Base-by-base conservation (phyloP, 352 stramenopile genomes). In the Phytopythium aichiense region DNA sequence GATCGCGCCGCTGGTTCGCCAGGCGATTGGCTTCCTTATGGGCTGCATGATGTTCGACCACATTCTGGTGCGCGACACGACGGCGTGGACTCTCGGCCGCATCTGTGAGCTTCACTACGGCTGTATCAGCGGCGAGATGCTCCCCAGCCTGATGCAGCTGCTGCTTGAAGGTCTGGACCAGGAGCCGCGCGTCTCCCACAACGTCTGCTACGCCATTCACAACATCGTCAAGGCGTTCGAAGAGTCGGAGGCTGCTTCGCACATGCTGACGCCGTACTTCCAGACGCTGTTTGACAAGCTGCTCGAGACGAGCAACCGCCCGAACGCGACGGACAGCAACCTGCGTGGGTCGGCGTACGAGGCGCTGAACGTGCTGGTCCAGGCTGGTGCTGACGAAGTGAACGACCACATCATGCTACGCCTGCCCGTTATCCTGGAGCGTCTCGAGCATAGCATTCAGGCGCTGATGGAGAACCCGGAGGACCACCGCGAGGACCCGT, bases 121-220 rank as follows among this genome's bases (percentile, higher is more conserved):
- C 48, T 94, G 79, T 58, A 96, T 99, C 56, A 92, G 92, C 23
- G 71, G 77, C 9, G 88, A 98, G 51, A 93, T 96, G 61, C 86
- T 98, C 58, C 89, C 88, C 20, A 70, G 72, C 15, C 66, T 98
- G 40, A 92, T 98, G 69, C 77, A 94, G 79, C 57, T 91, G n/a
- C 71, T 98, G 33, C 67, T 97, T 4, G 72, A 89, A 56, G 87
- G 81, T n/a, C 67, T 97, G 30, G 75, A 94, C 56, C 80, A 94
- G 49, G 87, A 95, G 54, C 84, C 87, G n/a, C 86, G 87, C 67
- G 94, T 98, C 55, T 92, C 90, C n/a, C 88, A 92, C 63, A 96
- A 98, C 66, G 92, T 97, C 54, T 98, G 94, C 70, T 98, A 97
- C 61, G 96, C 95, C 13, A 96, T 99, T 66, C 94, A 98, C 85